Evolutionary conservation across 2,329 filamentous ascomycete genomes (phyloP).

Genomic region (Colletotrichum horii): DNA sequence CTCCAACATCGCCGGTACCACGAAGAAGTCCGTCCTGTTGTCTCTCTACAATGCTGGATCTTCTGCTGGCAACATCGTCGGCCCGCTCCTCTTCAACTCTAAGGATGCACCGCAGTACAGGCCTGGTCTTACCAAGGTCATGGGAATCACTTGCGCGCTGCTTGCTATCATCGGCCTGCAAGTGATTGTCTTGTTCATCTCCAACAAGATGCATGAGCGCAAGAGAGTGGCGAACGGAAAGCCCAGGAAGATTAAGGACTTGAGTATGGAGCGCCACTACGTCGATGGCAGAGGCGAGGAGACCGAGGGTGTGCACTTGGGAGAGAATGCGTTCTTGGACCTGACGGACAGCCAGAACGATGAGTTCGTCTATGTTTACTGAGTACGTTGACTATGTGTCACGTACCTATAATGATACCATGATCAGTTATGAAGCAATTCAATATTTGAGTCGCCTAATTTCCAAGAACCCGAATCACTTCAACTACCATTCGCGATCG

Average conservation of each 20-base stretch:
- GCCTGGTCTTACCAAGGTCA: conserved; percentile 59
- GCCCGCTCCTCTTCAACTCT: conserved; percentile 65
- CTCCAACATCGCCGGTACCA: conserved; percentile 70
- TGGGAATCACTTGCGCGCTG: conserved; percentile 60
- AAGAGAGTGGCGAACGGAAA: conserved; percentile 65
- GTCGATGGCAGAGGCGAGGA: conserved; percentile 34
- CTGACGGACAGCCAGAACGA: conserved; percentile 71
- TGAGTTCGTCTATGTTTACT: conserved; percentile 63
- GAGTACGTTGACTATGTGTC: background rate
- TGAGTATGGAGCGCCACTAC: conserved; percentile 64
- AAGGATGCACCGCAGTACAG: conserved; percentile 64
- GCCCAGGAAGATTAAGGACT: conserved; percentile 59
- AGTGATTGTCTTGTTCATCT: conserved; percentile 7
- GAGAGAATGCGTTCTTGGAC: conserved; percentile 61
- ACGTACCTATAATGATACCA: background rate
- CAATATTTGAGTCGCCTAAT: background rate
- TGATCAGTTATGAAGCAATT: background rate
- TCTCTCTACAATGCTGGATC: conserved; percentile 67
- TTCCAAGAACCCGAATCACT: background rate
- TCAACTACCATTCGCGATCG: background rate
- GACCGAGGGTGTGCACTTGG: conserved; percentile 34
- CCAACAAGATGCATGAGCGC: conserved; percentile 59
- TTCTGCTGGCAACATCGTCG: conserved; percentile 70
- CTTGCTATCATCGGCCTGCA: conserved; percentile 5
- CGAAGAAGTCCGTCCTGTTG: conserved; percentile 70